Conservation (phyloP, 73 alveolate genomes). For the Uronychia binucleata region DNA sequence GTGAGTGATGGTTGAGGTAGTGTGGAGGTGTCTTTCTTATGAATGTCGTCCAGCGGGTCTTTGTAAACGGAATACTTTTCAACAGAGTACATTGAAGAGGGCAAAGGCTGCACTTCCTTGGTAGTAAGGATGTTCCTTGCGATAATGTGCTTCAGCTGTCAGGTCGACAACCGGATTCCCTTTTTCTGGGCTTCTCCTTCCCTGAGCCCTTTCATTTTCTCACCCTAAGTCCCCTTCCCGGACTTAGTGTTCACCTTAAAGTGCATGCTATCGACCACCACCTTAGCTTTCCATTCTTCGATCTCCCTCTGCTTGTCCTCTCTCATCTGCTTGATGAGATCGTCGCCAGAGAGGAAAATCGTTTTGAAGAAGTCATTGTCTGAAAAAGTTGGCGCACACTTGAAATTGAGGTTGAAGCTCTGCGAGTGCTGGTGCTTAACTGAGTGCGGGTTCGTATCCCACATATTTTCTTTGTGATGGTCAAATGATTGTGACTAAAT, state of each 20-base stretch:
- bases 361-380: conserved; percentile 62
- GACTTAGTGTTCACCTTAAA: conserved; percentile 56
- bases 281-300: conserved; percentile 55
- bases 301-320: conserved; percentile 35
- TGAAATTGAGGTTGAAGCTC: conserved; percentile 29
- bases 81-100: conserved; percentile 29
- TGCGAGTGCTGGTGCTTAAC: conserved; percentile 13
- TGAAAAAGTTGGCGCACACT: conserved; percentile 39
- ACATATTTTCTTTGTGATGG: background rate
- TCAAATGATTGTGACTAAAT: background rate
- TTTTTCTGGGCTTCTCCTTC: conserved; percentile 58
- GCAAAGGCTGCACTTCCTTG: conserved; percentile 26
- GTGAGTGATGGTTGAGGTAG: too few species aligned
- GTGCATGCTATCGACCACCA: conserved; percentile 58
- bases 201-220: conserved; percentile 34
- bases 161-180: conserved; percentile 46
- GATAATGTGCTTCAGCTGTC: conserved; percentile 22
- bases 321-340: conserved; percentile 52
- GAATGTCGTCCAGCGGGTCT: background rate
- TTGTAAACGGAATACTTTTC: background rate
- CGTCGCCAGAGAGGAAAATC: conserved; percentile 67
- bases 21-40: background rate
- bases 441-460: background rate
- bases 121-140: conserved; percentile 39
- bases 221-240: conserved; percentile 17